These are phyloP conservation scores for Penicillium robsamsonii DNA, from an alignment of 495 filamentous ascomycete species.

Conservation along the genomic window DNA sequence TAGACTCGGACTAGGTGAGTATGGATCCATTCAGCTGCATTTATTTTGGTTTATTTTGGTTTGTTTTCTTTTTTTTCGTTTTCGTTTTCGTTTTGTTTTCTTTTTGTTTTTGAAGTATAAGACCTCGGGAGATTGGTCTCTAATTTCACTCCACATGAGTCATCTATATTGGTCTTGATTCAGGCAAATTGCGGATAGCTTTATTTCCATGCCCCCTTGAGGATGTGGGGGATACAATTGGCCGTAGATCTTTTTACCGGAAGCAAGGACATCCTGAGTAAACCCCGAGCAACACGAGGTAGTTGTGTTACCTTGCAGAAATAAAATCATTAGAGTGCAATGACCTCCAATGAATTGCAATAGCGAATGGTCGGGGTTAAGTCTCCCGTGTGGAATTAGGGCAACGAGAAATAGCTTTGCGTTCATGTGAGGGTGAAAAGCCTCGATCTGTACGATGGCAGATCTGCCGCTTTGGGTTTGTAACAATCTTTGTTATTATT, in stretches of 20 bases:
- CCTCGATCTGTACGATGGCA: slow-evolving; percentile 13
- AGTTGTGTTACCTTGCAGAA: slow-evolving; percentile 19
- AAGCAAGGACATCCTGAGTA: slow-evolving; percentile 8
- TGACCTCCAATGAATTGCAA: slow-evolving; percentile 8
- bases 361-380: background rate
- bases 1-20: background rate
- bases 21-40: slow-evolving; percentile 2
- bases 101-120: background rate
- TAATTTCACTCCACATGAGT: background rate
- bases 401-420: background rate
- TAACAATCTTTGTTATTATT: background rate
- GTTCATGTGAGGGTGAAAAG: slow-evolving; percentile 21
- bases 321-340: slow-evolving; percentile 5
- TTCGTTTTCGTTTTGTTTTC: slow-evolving; percentile 1
- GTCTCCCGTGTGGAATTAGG: background rate
- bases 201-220: slow-evolving; percentile 17
- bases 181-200: background rate
- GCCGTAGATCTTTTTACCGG: slow-evolving; percentile 20
- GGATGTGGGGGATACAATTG: slow-evolving; percentile 28
- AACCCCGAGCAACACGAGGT: slow-evolving; percentile 25
- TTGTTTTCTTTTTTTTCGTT: slow-evolving; percentile 3
- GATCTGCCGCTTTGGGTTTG: slow-evolving; percentile 11
- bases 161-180: background rate
- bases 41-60: slow-evolving; percentile 1
- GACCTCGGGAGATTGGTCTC: background rate